Conservation (phyloP, 139 green algal genomes). For the Eudorina sp. region DNA sequence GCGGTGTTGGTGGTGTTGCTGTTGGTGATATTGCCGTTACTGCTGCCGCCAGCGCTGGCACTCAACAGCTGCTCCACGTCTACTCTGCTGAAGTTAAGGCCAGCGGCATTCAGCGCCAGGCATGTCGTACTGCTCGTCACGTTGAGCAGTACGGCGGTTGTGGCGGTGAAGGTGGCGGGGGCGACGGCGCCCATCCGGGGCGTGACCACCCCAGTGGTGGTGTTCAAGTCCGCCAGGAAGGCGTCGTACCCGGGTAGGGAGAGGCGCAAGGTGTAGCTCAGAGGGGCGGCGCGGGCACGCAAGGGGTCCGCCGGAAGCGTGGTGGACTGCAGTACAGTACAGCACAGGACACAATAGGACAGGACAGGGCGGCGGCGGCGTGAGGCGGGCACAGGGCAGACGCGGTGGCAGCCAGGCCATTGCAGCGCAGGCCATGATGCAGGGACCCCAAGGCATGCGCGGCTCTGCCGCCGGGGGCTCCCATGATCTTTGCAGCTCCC, state of each 20-base stretch:
- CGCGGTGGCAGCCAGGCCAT: no score
- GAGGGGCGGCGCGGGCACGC: neutral
- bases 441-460: no score
- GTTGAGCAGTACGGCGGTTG: neutral
- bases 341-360: no score
- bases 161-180: neutral
- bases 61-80: neutral
- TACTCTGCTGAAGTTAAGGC: neutral
- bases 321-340: neutral
- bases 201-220: neutral
- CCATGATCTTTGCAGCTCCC: no score
- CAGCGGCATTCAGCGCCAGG: constrained; percentile 11
- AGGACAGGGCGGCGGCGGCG: no score
- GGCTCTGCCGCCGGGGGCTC: no score
- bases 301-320: neutral
- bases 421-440: no score
- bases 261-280: constrained; percentile 6
- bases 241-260: constrained; percentile 20
- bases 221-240: neutral
- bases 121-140: constrained; percentile 13
- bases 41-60: no score
- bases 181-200: no score
- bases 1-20: neutral
- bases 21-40: neutral
- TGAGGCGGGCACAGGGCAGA: no score